Conservation (phyloP, 495 filamentous ascomycete genomes). For the Aspergillus mulundensis region DNA sequence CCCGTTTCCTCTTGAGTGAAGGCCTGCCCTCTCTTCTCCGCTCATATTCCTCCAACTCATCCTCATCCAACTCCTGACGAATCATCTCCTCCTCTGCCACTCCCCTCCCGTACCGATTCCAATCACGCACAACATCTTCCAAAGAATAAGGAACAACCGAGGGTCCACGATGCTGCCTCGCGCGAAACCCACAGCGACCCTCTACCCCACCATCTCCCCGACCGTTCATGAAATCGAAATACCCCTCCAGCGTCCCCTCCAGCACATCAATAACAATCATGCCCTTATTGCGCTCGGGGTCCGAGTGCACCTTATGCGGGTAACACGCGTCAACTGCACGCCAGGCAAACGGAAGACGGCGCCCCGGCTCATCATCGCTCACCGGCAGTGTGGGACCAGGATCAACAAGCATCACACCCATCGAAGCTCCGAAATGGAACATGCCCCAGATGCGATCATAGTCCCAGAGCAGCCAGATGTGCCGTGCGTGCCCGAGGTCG, state of each 20-base stretch:
- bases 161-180: not conserved
- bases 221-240: constrained; percentile 5
- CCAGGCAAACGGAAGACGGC: constrained; percentile 6
- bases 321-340: not conserved
- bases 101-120: constrained; percentile 2
- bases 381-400: not conserved
- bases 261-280: constrained; percentile 1
- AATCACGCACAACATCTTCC: constrained; percentile 9
- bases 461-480: constrained; percentile 14
- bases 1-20: too few relatives aligned
- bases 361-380: not conserved
- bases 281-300: constrained; percentile 1
- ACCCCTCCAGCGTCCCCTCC: not conserved
- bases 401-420: constrained; percentile 9
- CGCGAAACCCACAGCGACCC: not conserved
- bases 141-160: constrained; percentile 3
- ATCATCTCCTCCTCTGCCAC: too few relatives aligned
- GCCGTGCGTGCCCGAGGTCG: not conserved
- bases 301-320: not conserved
- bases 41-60: too few relatives aligned
- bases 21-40: too few relatives aligned
- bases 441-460: constrained; percentile 15
- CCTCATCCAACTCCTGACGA: too few relatives aligned
- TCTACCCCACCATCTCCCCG: not conserved
- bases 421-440: constrained; percentile 7